Evolutionary conservation across 1,284 basidiomycete species (phyloP), one percentile per base, ranked within the genome.

Genomic region (Cryptococcus sp.): DNA sequence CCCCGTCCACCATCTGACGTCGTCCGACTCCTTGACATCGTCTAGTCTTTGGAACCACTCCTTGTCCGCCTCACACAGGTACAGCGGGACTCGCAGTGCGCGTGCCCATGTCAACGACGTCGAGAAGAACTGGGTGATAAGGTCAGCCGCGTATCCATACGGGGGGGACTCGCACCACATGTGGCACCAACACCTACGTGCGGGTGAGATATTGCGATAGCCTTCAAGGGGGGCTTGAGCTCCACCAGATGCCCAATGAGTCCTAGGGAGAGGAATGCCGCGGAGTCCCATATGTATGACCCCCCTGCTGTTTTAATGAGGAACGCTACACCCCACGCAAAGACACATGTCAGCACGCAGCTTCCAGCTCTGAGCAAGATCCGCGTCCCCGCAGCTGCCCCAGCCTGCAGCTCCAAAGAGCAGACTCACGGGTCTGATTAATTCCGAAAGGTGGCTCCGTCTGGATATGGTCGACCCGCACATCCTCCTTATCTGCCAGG

Each of bases 251-350:
- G 56, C 0, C 60, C 56, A 13, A 72, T 59, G 4, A 76, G 59
- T 11, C 48, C 54, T 12, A 69, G 62, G 2, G 74, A 69, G 23
- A 77, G 57, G 43, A 64, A 65, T 2, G 74, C 72, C 0, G 67
- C 53, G 52, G 75, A 77, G 55, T 77, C 76, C 76, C 76, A 77
- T 47, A 77, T 67, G 56, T 70, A 76, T 15, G 65, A 65, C 13
- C 71, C 75, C 1, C 50, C 55, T 2, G 57, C 49, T 0, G 74
- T 75, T 52, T 71, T 62, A 46, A 77, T 66, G 16, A 77, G 57
- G n/a, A 74, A 67, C 1, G 76, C 75, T 77, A 50, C 7, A 36
- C 12, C 18, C 28, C 28, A 33, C 28, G 5, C 28, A 33, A 33
- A 4, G 16, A 4, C 39, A n/a, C 28, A 13, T 36, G 21, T 40